These are phyloP conservation scores for Aspergillus transmontanensis DNA, from an alignment of 2,329 filamentous ascomycete species.

Conservation along the genomic window DNA sequence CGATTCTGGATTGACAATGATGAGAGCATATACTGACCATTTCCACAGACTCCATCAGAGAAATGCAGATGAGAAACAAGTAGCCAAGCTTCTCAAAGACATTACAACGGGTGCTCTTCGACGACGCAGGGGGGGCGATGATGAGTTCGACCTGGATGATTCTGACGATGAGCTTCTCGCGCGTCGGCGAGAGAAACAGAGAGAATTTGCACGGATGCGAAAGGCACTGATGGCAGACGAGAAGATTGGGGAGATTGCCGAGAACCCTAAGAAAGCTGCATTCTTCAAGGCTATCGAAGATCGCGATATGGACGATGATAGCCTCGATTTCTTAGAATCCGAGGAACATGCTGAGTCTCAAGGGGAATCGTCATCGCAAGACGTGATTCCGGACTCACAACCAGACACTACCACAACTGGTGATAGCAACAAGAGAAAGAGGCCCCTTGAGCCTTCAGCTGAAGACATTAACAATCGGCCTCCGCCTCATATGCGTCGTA, in stretches of 20 bases:
- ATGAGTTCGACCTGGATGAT: slow-evolving; percentile 84
- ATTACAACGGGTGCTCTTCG: slow-evolving; percentile 86
- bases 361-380: slow-evolving; percentile 32
- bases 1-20: slow-evolving; percentile 27
- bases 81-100: slow-evolving; percentile 90
- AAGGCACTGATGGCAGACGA: slow-evolving; percentile 86
- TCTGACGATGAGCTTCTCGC: slow-evolving; percentile 81
- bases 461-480: slow-evolving; percentile 54
- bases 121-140: slow-evolving; percentile 71
- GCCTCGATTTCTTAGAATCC: slow-evolving; percentile 69
- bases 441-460: slow-evolving; percentile 40
- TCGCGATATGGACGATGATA: slow-evolving; percentile 65
- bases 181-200: slow-evolving; percentile 76
- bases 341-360: slow-evolving; percentile 45
- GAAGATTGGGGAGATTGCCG: slow-evolving; percentile 84
- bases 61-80: slow-evolving; percentile 78
- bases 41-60: slow-evolving; percentile 71
- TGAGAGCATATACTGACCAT: slow-evolving; percentile 22
- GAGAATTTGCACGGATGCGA: slow-evolving; percentile 88
- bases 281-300: slow-evolving; percentile 92
- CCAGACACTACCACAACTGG: slow-evolving; percentile 20
- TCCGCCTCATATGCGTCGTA: slow-evolving; percentile 64
- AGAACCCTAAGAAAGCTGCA: slow-evolving; percentile 84
- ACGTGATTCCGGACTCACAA: slow-evolving; percentile 21
- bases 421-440: slow-evolving; percentile 43